Base-by-base conservation (phyloP, 106 monocot genomes). In the Posidonia australis region DNA sequence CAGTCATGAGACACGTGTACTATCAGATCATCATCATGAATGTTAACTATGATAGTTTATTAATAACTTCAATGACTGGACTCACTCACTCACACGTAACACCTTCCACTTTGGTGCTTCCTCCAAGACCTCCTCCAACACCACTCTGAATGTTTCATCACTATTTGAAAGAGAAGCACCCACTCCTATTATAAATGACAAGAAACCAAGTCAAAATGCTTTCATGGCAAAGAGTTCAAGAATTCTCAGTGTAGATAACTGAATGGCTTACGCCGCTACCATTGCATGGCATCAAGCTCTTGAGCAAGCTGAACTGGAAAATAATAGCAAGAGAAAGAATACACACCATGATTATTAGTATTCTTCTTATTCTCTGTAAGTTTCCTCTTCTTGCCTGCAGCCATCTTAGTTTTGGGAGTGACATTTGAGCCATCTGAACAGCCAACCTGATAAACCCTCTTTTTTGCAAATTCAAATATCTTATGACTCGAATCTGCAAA, bases 71-170 rank as follows among this genome's bases (percentile, higher is more conserved):
- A 23, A 32, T n/a, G 52, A 54, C 36, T 30, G 56, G 72, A 77
- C 64, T 81, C 77, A 81, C 75, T 89, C 75, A 96, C 94, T 90
- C 84, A 96, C 96, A 84, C 90, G 87, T 66, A 96, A 96, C 69
- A 90, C 76, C 78, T 85, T 96, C 90, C 96, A 96, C 49, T 96
- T 96, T 29, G 96, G 96, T 72, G 90, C 78, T 82, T 85, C 78
- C 67, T 96, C 96, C 72, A 96, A 71, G 25, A 96, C 75, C 79
- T 96, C 96, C 52, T 84, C 87, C 72, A 96, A 69, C 12, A 81
- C 66, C 71, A 80, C 64, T 60, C 78, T 79, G 65, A 18, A 64
- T 44, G 20, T 17, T 54, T 72, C 68, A 28, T 21, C 25, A 51
- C 16, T 55, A 66, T 46, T 43, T 4, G 52, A 65, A 70, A 41